Evolutionary conservation across 805 yeast genomes (phyloP), one percentile per base, ranked within the genome.

Genomic region (Lachancea fermentati): DNA sequence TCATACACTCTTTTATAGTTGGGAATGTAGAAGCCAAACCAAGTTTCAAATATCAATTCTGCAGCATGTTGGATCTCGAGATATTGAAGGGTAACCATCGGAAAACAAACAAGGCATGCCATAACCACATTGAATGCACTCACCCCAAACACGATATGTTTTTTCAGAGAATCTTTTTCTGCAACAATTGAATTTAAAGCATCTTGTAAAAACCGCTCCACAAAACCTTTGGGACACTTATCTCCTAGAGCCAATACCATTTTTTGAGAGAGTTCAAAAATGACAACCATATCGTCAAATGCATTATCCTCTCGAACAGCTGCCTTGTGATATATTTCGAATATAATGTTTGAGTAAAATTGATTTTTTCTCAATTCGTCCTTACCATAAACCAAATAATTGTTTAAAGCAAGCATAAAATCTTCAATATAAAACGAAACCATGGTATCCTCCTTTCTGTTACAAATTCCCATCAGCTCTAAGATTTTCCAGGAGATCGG

Each of bases 401-500:
- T 86, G 51, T 82, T 83, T 43, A 93, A 63, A 13, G 85, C 72
- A 5, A 89, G 82, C 56, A 74, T 66, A 34, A 84, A 70, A 48
- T 89, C 97, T 50, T 85, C 95, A 33, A 87, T 54, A 55, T 79
- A 81, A 64, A 78, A 66, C 14, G 79, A 64, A 4, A 86, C 83
- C 52, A 75, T 67, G 16, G 78, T 78, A 8, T 62, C 58, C 3
- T 63, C 64, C 34, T 58, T 49, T 29, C 54, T 46, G 37, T 55
- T 58, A 39, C 58, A 50, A 39, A 59, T 57, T 4, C 61, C 54
- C 37, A 67, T 67, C 60, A 85, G 61, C 37, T 71, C 76, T 50
- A 87, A 79, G 34, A 81, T 63, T 40, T 70, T 69, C 96, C 97
- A 91, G 69, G 88, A 78, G 24, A 69, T 62, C 5, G 85, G 83